Evolutionary conservation across 2,329 filamentous ascomycete genomes (phyloP), one percentile per base, ranked within the genome.

Genomic region (Pyricularia grisea): DNA sequence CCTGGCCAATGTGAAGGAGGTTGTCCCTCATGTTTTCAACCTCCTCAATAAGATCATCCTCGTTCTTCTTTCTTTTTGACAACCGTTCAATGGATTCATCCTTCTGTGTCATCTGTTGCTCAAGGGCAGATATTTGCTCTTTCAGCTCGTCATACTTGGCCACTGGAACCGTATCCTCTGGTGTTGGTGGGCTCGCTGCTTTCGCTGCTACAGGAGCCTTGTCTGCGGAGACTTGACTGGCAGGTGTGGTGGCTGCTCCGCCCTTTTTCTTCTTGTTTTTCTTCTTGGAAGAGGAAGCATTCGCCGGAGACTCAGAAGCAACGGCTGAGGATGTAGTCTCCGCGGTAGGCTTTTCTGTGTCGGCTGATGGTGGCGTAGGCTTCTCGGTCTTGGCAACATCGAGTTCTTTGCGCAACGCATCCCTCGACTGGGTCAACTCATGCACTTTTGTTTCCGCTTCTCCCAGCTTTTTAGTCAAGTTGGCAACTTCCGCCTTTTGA

Each of bases 211-310:
- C 25, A 31, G 60, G 14, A 27, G 27, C 25, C 14, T 63, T 63
- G 14, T 63, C 60, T 30, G 27, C 17, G 27, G 60, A 63, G 23
- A 14, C 60, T 63, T 63, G 60, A 9, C 60, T 63, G 25, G 60
- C 25, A 31, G 60, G 25, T 17, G 60, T 20, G 12, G 75, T 72
- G 2, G 75, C 73, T 72, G 86, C 87, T 36, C 84, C 86, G 23
- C 87, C 88, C 82, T 94, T 97, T 77, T 92, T 92, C 72, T 93
- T 96, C 78, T 92, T 94, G 79, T 92, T 96, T 80, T 93, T 94
- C 70, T 84, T 86, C 70, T 82, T 82, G 0, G 75, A 75, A 3
- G 71, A 67, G 1, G 69, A 31, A 6, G 70, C 27, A 20, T 68
- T 60, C 1, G 68, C 80, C 75, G 30, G 82, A 74, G 66, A 36